A percentile compares a stretch with the other conserved stretches of the same genome.
phyloP scores from a whole-genome alignment of 371 early-diverging fungal species.

The Mucor mucedo region DNA sequence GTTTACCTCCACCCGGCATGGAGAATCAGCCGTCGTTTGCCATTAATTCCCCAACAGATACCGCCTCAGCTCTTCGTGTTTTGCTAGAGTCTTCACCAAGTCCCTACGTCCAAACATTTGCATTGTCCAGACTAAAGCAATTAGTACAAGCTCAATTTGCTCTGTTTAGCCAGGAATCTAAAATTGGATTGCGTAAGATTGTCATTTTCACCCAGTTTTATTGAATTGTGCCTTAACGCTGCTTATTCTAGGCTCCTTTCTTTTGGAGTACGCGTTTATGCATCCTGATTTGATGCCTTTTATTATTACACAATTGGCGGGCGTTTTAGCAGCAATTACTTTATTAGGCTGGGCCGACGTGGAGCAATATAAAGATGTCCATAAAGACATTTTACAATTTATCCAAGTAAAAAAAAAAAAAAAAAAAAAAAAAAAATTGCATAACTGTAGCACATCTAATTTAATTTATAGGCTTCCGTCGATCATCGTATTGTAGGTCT shows the following conservation, averaged over 20 bases:
- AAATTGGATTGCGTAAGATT: slow-evolving; percentile 68
- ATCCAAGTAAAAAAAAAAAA: slow-evolving; percentile 55
- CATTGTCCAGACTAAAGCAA: slow-evolving; percentile 69
- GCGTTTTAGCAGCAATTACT: slow-evolving; percentile 77
- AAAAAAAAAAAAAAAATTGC: neutral
- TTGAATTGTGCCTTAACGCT: neutral
- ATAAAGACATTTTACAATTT: slow-evolving; percentile 71
- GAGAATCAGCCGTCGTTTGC: slow-evolving; percentile 44
- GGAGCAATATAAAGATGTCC: slow-evolving; percentile 68
- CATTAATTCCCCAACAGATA: slow-evolving; percentile 73
- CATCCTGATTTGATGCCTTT: slow-evolving; percentile 71
- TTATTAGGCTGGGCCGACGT: slow-evolving; percentile 85
- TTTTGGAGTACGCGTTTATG: slow-evolving; percentile 71
- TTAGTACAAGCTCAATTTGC: slow-evolving; percentile 76
- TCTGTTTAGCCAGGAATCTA: slow-evolving; percentile 64
- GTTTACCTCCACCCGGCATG: slow-evolving; percentile 39
- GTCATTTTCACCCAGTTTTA: neutral
- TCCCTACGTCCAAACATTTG: slow-evolving; percentile 78
- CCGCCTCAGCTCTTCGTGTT: slow-evolving; percentile 69
- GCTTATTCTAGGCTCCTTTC: slow-evolving; percentile 57
- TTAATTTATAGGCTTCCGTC: slow-evolving; percentile 45
- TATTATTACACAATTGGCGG: slow-evolving; percentile 69
- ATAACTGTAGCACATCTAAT: neutral
- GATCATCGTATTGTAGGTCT: slow-evolving; percentile 71
- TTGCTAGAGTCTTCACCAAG: slow-evolving; percentile 73